A percentile compares a stretch with the other conserved stretches of the same genome.
phyloP scores from a whole-genome alignment of 345 rosid genomes.

The Eucalyptus pauciflora region DNA sequence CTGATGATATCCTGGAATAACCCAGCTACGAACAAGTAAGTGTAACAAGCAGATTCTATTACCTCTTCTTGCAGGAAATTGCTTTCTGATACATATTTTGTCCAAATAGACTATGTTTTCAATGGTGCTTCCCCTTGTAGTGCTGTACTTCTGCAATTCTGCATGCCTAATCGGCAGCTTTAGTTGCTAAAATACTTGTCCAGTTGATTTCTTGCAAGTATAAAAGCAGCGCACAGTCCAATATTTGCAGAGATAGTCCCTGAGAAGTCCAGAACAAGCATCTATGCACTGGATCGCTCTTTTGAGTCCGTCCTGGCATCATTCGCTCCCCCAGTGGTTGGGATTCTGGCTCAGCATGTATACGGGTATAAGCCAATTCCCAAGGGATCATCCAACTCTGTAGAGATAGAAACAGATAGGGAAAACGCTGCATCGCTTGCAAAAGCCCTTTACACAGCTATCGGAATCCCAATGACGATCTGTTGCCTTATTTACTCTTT shows the following conservation, averaged over 20 bases:
- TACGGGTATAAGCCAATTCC: conserved; percentile 67
- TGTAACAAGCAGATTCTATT: background rate
- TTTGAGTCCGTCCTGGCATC: conserved; percentile 73
- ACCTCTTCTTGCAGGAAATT: background rate
- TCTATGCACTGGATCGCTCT: conserved; percentile 70
- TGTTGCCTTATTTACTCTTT: conserved; percentile 75
- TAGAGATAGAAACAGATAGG: conserved; percentile 58
- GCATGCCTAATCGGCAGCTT: background rate
- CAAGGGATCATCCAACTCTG: conserved; percentile 21
- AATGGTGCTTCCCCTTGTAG: background rate
- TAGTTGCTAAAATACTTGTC: background rate
- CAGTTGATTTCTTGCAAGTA: background rate
- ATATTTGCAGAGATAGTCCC: conserved; percentile 95
- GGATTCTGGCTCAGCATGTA: conserved; percentile 61
- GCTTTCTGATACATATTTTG: background rate
- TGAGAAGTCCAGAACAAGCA: conserved; percentile 68
- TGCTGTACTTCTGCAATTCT: background rate
- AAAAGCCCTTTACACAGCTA: conserved; percentile 71
- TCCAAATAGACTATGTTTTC: background rate
- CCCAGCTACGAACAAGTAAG: conserved; percentile 85
- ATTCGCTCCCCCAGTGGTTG: conserved; percentile 77
- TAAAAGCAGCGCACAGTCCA: conserved; percentile 33
- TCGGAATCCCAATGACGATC: conserved; percentile 56
- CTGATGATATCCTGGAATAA: conserved; percentile 71
- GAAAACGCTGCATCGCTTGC: conserved; percentile 69